These are phyloP conservation scores for Trifolium fragiferum DNA, from an alignment of 306 rosid genomes.

Conservation along the genomic window DNA sequence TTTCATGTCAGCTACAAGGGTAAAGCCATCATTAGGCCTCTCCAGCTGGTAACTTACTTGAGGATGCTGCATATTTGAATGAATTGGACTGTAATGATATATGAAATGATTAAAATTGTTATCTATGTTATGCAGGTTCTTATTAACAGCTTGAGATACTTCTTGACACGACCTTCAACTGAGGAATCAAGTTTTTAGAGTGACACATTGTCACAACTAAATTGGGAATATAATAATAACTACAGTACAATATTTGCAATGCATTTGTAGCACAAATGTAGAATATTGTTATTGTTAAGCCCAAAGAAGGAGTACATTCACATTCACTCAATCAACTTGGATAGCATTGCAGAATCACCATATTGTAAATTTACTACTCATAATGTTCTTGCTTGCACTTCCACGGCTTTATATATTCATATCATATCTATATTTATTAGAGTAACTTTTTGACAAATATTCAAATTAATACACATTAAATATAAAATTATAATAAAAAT, in stretches of 20 bases:
- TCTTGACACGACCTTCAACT: slow-evolving; percentile 83
- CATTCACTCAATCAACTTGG: not conserved
- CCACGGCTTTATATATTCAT: not conserved
- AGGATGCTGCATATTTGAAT: not conserved
- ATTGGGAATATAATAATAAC: slow-evolving; percentile 13
- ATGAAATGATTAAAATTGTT: slow-evolving; percentile 23
- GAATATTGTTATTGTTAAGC: not conserved
- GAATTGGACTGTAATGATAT: not conserved
- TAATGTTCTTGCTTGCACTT: not conserved
- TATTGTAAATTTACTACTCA: no score
- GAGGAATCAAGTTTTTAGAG: slow-evolving; percentile 91
- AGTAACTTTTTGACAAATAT: not conserved
- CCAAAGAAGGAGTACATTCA: not conserved
- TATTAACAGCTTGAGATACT: slow-evolving; percentile 86
- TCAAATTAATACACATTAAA: not conserved
- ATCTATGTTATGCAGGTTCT: slow-evolving; percentile 65
- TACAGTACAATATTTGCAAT: not conserved
- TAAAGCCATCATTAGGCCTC: slow-evolving; percentile 78
- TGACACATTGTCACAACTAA: slow-evolving; percentile 24
- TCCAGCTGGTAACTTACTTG: slow-evolving; percentile 67
- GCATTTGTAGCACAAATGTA: slow-evolving; percentile 37
- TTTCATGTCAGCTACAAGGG: slow-evolving; percentile 91
- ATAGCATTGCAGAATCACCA: slow-evolving; percentile 10
- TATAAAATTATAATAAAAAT: not conserved
- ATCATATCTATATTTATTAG: not conserved